Percentiles rank a stretch among this genome's conserved stretches.
Evolutionary conservation across 352 stramenopile genomes (phyloP).

Genomic region (Pythium rishiriense): DNA sequence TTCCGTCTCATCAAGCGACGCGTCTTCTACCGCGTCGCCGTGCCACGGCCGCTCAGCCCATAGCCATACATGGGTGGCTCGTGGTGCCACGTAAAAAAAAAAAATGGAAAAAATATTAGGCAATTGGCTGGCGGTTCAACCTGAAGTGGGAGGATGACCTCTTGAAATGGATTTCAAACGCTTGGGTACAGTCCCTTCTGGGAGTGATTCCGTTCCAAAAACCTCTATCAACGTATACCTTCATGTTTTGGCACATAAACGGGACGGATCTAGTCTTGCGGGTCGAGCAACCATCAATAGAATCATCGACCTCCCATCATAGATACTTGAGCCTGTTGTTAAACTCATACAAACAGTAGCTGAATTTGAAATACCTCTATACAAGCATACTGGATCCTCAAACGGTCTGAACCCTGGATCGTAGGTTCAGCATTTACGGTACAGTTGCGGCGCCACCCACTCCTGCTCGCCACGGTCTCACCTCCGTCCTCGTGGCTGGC

Average conservation of each 20-base stretch:
- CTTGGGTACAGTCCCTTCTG: not conserved
- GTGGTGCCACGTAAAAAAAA: too few relatives aligned
- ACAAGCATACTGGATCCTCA: not conserved
- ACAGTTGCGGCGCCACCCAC: not conserved
- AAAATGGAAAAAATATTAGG: too few relatives aligned
- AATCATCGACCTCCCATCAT: not conserved
- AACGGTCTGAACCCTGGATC: not conserved
- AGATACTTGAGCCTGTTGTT: too few relatives aligned
- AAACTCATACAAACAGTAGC: too few relatives aligned
- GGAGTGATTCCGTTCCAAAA: not conserved
- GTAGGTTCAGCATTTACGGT: not conserved
- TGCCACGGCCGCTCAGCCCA: too few relatives aligned
- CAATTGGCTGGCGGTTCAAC: not conserved
- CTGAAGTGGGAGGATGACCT: not conserved
- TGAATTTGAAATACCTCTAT: not conserved
- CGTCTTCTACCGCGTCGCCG: constrained; percentile 5
- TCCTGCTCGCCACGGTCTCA: not conserved
- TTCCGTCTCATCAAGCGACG: constrained; percentile 11
- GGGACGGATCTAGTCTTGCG: not conserved
- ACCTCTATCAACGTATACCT: not conserved
- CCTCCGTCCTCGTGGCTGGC: not conserved
- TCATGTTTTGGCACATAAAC: not conserved
- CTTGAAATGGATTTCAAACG: not conserved
- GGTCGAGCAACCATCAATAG: not conserved
- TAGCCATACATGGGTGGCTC: too few relatives aligned